Evolutionary conservation across 352 stramenopile genomes (phyloP).

Genomic region (Globisporangium nunn): DNA sequence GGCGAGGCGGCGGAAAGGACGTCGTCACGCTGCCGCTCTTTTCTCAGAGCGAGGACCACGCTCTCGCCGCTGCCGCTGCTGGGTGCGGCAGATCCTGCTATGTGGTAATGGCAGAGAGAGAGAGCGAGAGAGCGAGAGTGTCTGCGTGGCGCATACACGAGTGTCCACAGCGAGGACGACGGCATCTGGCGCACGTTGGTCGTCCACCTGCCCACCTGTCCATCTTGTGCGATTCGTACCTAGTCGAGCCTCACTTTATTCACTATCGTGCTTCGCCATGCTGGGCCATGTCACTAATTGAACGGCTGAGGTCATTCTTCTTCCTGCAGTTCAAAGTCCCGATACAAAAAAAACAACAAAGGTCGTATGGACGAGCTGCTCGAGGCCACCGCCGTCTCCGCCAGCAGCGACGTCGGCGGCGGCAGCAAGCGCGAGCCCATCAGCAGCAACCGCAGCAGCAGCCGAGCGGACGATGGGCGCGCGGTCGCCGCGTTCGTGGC

Average conservation of each 20-base stretch:
- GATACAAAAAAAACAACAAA: neutral
- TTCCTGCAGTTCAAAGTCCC: neutral
- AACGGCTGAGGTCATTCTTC: neutral
- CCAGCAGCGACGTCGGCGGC: no score
- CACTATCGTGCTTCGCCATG: no score
- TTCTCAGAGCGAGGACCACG: neutral
- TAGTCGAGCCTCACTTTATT: neutral
- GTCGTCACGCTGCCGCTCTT: neutral
- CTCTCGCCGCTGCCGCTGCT: neutral
- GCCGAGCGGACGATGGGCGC: neutral
- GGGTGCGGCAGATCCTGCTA: conserved; percentile 4
- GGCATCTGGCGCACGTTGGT: no score
- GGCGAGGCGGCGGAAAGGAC: neutral
- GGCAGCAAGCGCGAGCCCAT: neutral
- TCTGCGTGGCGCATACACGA: no score
- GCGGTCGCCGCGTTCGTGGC: conserved; percentile 18
- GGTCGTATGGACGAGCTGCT: neutral
- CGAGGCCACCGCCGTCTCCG: neutral
- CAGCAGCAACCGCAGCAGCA: neutral
- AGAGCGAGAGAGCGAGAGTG: conserved; percentile 25
- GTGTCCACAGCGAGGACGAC: no score
- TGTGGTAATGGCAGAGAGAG: conserved; percentile 53
- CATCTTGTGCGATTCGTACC: neutral
- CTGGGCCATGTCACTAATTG: neutral
- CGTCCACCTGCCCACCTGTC: neutral